Evolutionary conservation across 2,329 filamentous ascomycete species (phyloP), one percentile per base, ranked within the genome.

Genomic region (Blastomyces emzantsi): DNA sequence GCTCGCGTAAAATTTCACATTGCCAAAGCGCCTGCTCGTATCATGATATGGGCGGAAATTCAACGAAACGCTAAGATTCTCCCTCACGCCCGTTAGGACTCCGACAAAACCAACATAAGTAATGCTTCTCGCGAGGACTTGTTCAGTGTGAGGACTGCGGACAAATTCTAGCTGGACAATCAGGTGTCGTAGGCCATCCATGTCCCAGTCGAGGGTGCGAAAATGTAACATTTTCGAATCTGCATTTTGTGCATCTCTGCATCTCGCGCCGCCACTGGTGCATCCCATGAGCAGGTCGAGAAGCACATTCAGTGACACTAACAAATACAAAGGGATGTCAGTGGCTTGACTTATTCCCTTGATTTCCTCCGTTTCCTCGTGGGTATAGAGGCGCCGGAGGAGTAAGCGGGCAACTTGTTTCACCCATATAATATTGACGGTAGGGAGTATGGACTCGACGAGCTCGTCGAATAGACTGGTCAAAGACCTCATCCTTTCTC

Each of bases 251-350:
- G 56, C 22, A 28, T 69, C 64, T 43, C 67, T 62, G 3, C 66
- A 66, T 49, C 70, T 69, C 1, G 73, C 74, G 19, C 78, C 83
- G 28, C 83, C 83, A 65, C 83, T 87, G 0, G 86, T 88, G 70
- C 87, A 89, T 2, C 86, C 86, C 73, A 89, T 81, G 45, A 89
- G 75, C 5, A 83, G 74, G 68, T 89, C 87, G 1, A 89, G 76
- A 1, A 88, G 73, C 1, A 84, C 83, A 67, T 89, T 89, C 67
- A 87, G 80, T 2, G 81, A 81, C 2, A 89, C 80, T 0, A 89
- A 76, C 0, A 88, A 73, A 67, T 86, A 84, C 71, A 88, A 76
- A 0, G 82, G 77, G 3, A 88, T 75, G 0, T 78, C 80, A 0
- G 79, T 79, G 2, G 73, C 77, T 33, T 75, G 71, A 33, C 80